Base-by-base conservation (phyloP, 345 rosid species). In the Hirschfeldia incana region DNA sequence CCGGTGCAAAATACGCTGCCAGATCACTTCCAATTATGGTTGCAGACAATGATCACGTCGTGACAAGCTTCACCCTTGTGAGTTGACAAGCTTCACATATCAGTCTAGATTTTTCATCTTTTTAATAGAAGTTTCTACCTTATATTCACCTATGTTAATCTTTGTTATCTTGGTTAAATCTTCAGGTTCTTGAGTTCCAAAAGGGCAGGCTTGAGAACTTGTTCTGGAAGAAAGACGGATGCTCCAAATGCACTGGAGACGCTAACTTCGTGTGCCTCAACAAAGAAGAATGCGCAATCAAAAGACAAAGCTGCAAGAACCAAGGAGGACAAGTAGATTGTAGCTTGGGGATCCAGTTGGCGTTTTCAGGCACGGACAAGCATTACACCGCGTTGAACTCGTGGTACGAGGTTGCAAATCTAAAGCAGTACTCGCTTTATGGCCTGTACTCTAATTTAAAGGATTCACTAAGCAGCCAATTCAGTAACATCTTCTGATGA, bases 351-450 rank as follows among this genome's bases (percentile, higher is more conserved):
- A 93, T 96, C 72, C 99, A 96, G 26, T 69, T 96, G 76, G 97
- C 99, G 27, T 93, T 96, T 84, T 93, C 98, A 1, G 99, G 99
- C 64, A 96, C 98, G 0, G 99, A 96, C 78, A 93, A 96, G 85
- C 99, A 96, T 79, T 82, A 86, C 65, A 78, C 91, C 3, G 92
- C 76, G 4, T 86, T 96, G 72, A 96, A 96, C 78, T 92, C 99
- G 1, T 96, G 99, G 99, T 96, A 96, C 26, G 98, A 96, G 78
- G 94, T 96, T 26, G 91, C 88, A 55, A 95, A 93, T 71, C 91
- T 95, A 51, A 83, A 97, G 39, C 98, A 95, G 82, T 95, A 93
- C 86, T 95, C 99, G 0, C 97, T 95, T 63, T 93, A 81, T 68
- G 89, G 89, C 74, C 93, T 96, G 67, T 95, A 91, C 83, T 83